These are phyloP conservation scores for Pseudoperonospora humuli DNA, from an alignment of 352 stramenopile species.

Conservation along the genomic window DNA sequence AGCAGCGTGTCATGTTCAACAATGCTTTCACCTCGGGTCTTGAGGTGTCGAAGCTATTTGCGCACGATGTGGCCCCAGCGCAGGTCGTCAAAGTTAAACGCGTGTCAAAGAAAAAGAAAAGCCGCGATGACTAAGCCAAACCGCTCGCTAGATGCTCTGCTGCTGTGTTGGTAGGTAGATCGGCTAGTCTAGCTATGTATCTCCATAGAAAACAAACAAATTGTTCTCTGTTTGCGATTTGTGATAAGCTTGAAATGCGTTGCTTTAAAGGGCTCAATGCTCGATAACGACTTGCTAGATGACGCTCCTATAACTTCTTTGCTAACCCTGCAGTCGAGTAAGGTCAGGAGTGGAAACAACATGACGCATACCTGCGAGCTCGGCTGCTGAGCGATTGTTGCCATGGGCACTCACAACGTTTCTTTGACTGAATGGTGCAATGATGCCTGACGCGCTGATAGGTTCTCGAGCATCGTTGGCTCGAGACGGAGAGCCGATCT, in stretches of 20 bases:
- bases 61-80: slow-evolving; percentile 70
- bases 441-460: slow-evolving; percentile 19
- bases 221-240: slow-evolving; percentile 14
- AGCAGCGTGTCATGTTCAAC: slow-evolving; percentile 89
- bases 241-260: no score
- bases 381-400: slow-evolving; percentile 22
- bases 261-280: no score
- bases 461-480: slow-evolving; percentile 19
- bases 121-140: slow-evolving; percentile 54
- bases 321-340: slow-evolving; percentile 32
- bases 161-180: slow-evolving; percentile 5
- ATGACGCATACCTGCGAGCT: slow-evolving; percentile 43
- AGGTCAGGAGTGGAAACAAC: slow-evolving; percentile 58
- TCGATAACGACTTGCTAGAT: no score
- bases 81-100: slow-evolving; percentile 85
- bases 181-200: slow-evolving; percentile 27
- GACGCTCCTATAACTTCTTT: neutral
- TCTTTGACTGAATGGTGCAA: slow-evolving; percentile 20
- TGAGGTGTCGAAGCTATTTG: slow-evolving; percentile 85
- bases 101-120: slow-evolving; percentile 88
- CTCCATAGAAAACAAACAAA: slow-evolving; percentile 28
- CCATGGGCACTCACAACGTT: slow-evolving; percentile 15
- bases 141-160: slow-evolving; percentile 5
- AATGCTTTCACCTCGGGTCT: slow-evolving; percentile 83
- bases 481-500: slow-evolving; percentile 36